Evolutionary conservation across 2,329 filamentous ascomycete species (phyloP), one percentile per base, ranked within the genome.

Genomic region (Ramularia endophylla): DNA sequence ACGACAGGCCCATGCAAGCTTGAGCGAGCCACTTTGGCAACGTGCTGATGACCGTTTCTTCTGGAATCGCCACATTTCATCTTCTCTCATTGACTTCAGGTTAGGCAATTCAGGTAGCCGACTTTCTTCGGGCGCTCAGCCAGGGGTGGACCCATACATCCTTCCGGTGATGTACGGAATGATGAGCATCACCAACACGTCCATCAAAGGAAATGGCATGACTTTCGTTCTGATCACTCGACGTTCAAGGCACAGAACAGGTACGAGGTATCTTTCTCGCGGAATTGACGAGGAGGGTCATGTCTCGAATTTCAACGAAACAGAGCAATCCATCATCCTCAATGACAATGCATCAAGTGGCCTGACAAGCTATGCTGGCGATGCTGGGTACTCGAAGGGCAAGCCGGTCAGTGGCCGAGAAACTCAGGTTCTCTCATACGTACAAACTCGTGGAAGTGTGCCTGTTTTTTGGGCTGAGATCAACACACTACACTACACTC

Each of bases 261-360:
- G 92, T 32, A 97, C 92, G 12, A 76, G 94, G 60, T 97, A 95
- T 68, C 92, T 98, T 62, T 94, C 92, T 2, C 81, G 92, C 51
- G 92, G 92, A 38, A 80, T 97, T 34, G 90, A 98, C 60, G 89
- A 95, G 51, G 75, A 92, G 47, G 92, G 92, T 17, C 81, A 97
- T 62, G 92, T 92, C n/a, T 87, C 92, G 52, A 98, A 98, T 64
- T 98, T 90, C 74, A 98, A 98, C 61, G 92, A 98, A 72, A 97
- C 92, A 0, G 92, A 98, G 62, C 92, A 98, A 62, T 74, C 92
- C 25, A 75, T 95, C 46, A 80, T 98, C 27, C 67, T 97, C 53
- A 97, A 97, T 57, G 92, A 97, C 65, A 76, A 70, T 41, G 74
- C 77, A 35, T 74, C 75, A 3, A 80, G 80, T 43, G 83, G 84